Base-by-base conservation (phyloP, 768 basidiomycete species). In the Leccinum subtestaceum region DNA sequence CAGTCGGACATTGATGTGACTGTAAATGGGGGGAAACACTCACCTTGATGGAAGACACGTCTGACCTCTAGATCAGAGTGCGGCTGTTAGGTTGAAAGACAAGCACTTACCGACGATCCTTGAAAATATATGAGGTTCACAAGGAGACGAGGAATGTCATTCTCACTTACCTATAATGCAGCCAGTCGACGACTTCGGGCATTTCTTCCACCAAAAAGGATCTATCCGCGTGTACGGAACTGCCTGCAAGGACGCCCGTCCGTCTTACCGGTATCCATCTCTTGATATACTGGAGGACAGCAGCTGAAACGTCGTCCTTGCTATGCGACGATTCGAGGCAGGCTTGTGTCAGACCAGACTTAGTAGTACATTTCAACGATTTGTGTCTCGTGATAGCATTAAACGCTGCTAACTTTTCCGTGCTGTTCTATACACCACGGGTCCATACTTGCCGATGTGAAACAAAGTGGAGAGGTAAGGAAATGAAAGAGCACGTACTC, bases 341-440 rank as follows among this genome's bases (percentile, higher is more conserved):
- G 2, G 88, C 86, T 66, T 82, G 72, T 0, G 93, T 95, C 23
- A 97, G 76, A 36, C 95, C 95, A 57, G 92, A 89, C 89, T 92
- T 32, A 11, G 11, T 11, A 63, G 8, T 62, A 29, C 55, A 19
- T 29, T 51, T 59, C 46, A 47, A 25, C 32, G 50, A n/a, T 12
- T 1, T 10, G 9, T 32, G 7, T 15, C 29, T 8, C 10, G 15
- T 36, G 31, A 52, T 23, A 9, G 31, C n/a, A 4, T 8, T 10
- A 23, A 32, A 32, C 0, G 13, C 15, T 9, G 71, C 82, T 60
- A 63, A 90, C 92, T 68, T 78, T 74, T 34, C 86, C 88, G 63
- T 97, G 95, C 60, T 93, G 91, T 6, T 82, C 81, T 29, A 76
- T 85, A 72, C 94, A 97, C 95, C 95, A 97, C 61, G 86, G 79